phyloP scores from a whole-genome alignment of 306 rosid genomes.

The Sicyos edulis region DNA sequence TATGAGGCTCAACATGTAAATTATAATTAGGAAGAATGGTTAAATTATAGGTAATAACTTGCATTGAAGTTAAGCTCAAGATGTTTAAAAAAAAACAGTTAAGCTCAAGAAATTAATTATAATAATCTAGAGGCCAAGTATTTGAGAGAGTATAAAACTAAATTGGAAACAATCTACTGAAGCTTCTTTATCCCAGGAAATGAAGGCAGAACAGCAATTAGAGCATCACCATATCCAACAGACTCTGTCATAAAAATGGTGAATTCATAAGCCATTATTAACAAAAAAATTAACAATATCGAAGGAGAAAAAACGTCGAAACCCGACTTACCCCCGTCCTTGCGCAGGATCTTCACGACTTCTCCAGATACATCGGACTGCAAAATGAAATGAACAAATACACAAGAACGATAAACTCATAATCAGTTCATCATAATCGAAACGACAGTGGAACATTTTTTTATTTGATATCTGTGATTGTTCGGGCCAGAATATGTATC shows the following conservation, averaged over 20 bases:
- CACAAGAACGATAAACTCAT: background rate
- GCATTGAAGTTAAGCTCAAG: background rate
- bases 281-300: background rate
- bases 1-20: background rate
- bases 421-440: background rate
- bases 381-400: conserved; percentile 11
- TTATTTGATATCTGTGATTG: no score
- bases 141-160: background rate
- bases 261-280: background rate
- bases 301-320: background rate
- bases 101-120: background rate
- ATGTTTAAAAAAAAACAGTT: background rate
- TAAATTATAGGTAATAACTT: background rate
- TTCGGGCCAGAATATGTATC: no score
- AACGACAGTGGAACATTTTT: no score
- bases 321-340: conserved; percentile 74
- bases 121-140: background rate
- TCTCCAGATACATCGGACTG: conserved; percentile 84
- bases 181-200: conserved; percentile 91
- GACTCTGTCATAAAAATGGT: conserved; percentile 45
- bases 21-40: background rate
- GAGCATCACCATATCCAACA: conserved; percentile 83
- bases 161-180: conserved; percentile 35
- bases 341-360: conserved; percentile 63
- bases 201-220: conserved; percentile 73